A percentile compares a stretch with the other conserved stretches of the same genome.
Conservation (phyloP, 768 basidiomycete species). For the Mycena indigotica region DNA sequence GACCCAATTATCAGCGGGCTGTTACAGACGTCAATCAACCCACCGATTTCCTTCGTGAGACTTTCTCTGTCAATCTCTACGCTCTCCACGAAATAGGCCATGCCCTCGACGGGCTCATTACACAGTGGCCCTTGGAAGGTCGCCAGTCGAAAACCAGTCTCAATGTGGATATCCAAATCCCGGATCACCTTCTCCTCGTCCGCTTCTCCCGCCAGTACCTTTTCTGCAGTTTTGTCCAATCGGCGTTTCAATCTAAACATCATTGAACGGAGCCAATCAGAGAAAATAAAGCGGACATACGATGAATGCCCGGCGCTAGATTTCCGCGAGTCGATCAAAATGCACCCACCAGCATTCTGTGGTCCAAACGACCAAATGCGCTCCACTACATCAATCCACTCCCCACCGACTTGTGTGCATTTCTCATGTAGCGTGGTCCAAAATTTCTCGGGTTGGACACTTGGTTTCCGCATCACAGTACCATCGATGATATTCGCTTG, state of each 20-base stretch:
- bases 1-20: conserved; percentile 23
- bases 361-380: conserved; percentile 93
- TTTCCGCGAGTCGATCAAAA: conserved; percentile 76
- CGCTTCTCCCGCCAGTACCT: conserved; percentile 29
- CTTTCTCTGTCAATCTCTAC: conserved; percentile 62
- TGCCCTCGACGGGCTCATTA: conserved; percentile 90
- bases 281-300: conserved; percentile 43
- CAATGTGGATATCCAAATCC: conserved; percentile 81
- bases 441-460: conserved; percentile 73
- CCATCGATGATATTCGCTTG: conserved; percentile 52
- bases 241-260: conserved; percentile 53
- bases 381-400: conserved; percentile 77
- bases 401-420: conserved; percentile 74
- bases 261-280: neutral
- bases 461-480: conserved; percentile 62
- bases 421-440: conserved; percentile 71
- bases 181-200: conserved; percentile 41
- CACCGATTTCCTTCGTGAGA: conserved; percentile 69
- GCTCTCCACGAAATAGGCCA: conserved; percentile 87
- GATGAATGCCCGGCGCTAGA: conserved; percentile 46
- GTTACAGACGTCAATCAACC: no score
- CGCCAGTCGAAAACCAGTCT: conserved; percentile 94
- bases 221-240: conserved; percentile 40
- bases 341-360: conserved; percentile 79
- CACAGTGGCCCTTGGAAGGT: conserved; percentile 94